phyloP scores from a whole-genome alignment of 805 yeast genomes.

The Kregervanrija delftensis region DNA sequence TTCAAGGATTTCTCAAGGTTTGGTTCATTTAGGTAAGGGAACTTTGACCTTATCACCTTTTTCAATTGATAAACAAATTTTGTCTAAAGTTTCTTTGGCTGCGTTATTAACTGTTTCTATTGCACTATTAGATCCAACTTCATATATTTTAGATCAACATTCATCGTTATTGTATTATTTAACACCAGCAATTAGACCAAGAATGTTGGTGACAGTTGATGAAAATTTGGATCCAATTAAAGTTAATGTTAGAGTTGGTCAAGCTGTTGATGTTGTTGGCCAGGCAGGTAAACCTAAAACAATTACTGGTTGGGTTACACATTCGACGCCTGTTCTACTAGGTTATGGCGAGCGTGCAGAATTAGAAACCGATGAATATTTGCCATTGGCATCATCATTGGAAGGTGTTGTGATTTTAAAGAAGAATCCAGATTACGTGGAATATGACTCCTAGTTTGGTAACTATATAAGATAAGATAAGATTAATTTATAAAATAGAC shows the following conservation, averaged over 20 bases:
- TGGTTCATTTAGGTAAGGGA: constrained; percentile 94
- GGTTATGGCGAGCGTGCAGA: constrained; percentile 97
- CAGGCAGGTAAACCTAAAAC: constrained; percentile 99
- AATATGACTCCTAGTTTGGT: constrained; percentile 13
- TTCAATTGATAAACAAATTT: constrained; percentile 78
- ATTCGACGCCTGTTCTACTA: constrained; percentile 90
- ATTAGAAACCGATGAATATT: constrained; percentile 88
- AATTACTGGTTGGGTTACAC: constrained; percentile 99
- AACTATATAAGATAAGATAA: too few species aligned
- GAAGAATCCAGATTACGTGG: constrained; percentile 82
- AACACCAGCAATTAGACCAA: constrained; percentile 85
- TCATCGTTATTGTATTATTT: constrained; percentile 82
- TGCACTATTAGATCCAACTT: constrained; percentile 77
- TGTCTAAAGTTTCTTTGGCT: constrained; percentile 86
- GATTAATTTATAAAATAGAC: too few species aligned
- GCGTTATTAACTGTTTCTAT: constrained; percentile 79
- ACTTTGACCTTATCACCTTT: constrained; percentile 85
- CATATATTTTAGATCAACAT: constrained; percentile 64
- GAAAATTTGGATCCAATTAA: constrained; percentile 86
- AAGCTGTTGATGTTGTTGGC: constrained; percentile 97
- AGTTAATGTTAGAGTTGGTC: constrained; percentile 97
- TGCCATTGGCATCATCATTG: constrained; percentile 69
- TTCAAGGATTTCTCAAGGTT: constrained; percentile 92
- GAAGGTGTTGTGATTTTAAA: constrained; percentile 92
- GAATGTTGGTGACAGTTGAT: constrained; percentile 88